Base-by-base conservation (phyloP, 2,329 filamentous ascomycete species). In the Periconia digitata region DNA sequence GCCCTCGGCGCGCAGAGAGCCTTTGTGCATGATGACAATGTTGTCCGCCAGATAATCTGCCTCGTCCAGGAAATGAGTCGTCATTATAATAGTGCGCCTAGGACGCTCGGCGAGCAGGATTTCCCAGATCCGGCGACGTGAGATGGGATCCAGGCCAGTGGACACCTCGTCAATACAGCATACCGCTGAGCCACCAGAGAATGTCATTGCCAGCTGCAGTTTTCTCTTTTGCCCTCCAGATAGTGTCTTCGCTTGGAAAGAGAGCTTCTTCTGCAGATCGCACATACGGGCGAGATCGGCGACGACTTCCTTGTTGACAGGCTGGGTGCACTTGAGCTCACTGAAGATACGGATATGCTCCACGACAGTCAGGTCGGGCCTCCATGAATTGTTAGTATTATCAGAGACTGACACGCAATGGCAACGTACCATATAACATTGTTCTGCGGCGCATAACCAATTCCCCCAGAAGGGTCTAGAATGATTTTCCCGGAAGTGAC, bases 191-290 rank as follows among this genome's bases (percentile, higher is more conserved):
- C 90, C 91, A 52, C 92, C 92, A 3, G 90, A 94, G 59, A 96
- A 85, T 90, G 96, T 96, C 84, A 96, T 92, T 5, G 90, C 91
- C 2, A 96, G 79, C 69, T 96, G 92, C 7, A 96, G 78, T 69
- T 96, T 96, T 44, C 92, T 80, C 74, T 95, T 96, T 70, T 96
- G 92, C 0, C 92, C 92, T 8, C 92, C 92, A 2, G 90, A 95
- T 0, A 96, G 76, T 0, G 90, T 95, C 63, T 84, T 85, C 0
- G 90, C 83, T 51, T 79, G 77, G 0, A 91, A 87, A 29, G 83
- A 81, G 35, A 84, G 75, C 72, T 96, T 96, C 44, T 83, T 79
- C 17, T 80, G 80, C 1, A 96, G 79, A 66, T 95, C 92, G 55
- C 94, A 85, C 1, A 84, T 79, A 6, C 73, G 72, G 43, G 94